These are phyloP conservation scores for Cicer chorassanicum DNA, from an alignment of 306 rosid genomes.

Conservation along the genomic window DNA sequence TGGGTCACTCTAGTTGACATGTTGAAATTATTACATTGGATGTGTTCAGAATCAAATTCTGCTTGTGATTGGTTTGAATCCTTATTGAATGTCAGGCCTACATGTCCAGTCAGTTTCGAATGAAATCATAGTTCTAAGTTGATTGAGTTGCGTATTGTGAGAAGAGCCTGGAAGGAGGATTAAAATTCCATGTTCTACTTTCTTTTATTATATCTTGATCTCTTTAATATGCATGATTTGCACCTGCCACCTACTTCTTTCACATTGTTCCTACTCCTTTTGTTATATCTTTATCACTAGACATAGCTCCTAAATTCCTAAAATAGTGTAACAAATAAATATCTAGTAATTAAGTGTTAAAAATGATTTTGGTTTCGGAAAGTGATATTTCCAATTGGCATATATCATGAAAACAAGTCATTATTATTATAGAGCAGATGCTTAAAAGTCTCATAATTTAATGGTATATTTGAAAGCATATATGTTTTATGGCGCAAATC, in stretches of 20 bases:
- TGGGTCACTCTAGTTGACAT: background rate
- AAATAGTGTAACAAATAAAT: too few relatives aligned
- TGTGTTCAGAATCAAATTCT: background rate
- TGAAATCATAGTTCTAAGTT: background rate
- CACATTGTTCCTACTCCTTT: too few relatives aligned
- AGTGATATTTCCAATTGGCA: too few relatives aligned
- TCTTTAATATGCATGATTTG: too few relatives aligned
- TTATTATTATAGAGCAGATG: too few relatives aligned
- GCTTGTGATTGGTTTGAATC: background rate
- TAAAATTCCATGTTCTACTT: too few relatives aligned
- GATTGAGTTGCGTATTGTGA: background rate
- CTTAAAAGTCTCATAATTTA: background rate
- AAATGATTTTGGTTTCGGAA: too few relatives aligned
- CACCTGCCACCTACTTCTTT: too few relatives aligned
- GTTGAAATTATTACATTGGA: background rate
- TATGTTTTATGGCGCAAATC: background rate
- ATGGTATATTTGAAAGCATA: background rate
- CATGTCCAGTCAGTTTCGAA: background rate
- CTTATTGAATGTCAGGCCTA: background rate
- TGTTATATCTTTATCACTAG: conserved; percentile 7
- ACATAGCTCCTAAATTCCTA: too few relatives aligned
- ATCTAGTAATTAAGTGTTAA: too few relatives aligned
- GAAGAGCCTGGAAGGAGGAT: background rate
- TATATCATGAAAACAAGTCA: too few relatives aligned
- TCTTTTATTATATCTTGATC: too few relatives aligned